Percentiles rank a stretch among this genome's conserved stretches.
Evolutionary conservation across 2,329 filamentous ascomycete genomes (phyloP).

Genomic region (Capronia americana): DNA sequence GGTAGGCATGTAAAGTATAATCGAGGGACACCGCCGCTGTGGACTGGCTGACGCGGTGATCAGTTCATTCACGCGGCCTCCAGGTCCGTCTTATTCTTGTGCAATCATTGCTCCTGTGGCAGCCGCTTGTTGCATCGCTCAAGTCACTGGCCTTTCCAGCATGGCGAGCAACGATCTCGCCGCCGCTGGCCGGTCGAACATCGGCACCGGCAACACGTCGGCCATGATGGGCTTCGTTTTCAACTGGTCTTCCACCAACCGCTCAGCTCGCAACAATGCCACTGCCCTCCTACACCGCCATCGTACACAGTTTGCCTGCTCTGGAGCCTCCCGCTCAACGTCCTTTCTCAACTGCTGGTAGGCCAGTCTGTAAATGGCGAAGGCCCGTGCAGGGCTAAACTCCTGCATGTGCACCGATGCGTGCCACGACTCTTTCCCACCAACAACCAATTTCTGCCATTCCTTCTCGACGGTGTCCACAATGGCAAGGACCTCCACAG

Average conservation of each 20-base stretch:
- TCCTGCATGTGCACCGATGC: neutral
- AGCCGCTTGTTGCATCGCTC: neutral
- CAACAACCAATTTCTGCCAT: neutral
- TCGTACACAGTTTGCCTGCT: neutral
- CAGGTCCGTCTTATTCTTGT: neutral
- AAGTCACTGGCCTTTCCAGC: neutral
- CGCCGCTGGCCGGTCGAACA: neutral
- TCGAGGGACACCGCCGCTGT: neutral
- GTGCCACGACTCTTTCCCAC: neutral
- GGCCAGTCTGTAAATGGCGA: neutral
- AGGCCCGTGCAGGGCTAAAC: neutral
- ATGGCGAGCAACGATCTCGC: neutral
- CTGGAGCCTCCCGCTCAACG: neutral
- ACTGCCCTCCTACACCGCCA: neutral
- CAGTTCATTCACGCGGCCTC: neutral
- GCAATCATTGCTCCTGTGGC: neutral
- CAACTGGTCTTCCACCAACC: constrained; percentile 5
- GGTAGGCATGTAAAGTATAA: neutral
- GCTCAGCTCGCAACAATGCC: constrained; percentile 7
- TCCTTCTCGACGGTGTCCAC: constrained; percentile 10
- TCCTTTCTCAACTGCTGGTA: neutral
- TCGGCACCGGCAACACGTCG: neutral
- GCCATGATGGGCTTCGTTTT: constrained; percentile 5
- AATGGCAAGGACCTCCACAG: neutral
- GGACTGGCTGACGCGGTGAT: constrained; percentile 1